Evolutionary conservation across 129 eudicot genomes (phyloP), one percentile per base, ranked within the genome.

Genomic region (Smallanthus sonchifolius): DNA sequence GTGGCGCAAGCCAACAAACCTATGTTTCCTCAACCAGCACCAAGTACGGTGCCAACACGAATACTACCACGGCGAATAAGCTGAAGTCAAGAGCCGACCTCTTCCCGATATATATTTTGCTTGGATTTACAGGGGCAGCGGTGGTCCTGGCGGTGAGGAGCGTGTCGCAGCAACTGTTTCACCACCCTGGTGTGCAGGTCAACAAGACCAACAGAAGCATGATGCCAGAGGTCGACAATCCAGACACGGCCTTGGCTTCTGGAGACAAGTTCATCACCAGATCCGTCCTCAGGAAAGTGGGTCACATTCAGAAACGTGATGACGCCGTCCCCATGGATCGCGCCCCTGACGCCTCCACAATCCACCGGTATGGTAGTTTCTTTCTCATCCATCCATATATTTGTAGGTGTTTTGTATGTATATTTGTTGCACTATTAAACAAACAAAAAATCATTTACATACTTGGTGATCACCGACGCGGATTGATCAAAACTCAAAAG

Each of bases 181-280:
- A 79, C 24, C 83, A 79, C 69, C 83, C 83, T 17, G 83, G 83
- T 13, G 83, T 79, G 48, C 83, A 79, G 10, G 78, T 79, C 13
- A 79, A 79, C 52, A 79, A 79, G 74, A 34, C 9, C 35, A 79
- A 79, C 24, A 19, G 83, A 65, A 79, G 83, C 83, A 72, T 79
- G 83, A 44, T 79, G 49, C 78, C 83, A 54, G 83, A 79, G 62
- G 78, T 79, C 11, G 78, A 79, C 10, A 40, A 3, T 20, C 83
- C 83, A 24, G 83, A 79, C 30, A 14, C 60, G 39, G 5, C 74
- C 19, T 10, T 72, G 13, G 83, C 83, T 5, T 69, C 69, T 8
- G 76, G 81, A 20, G 71, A 60, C 73, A 79, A 72, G 17, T 79
- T 79, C 60, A 65, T 79, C 36, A 39, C 49, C 43, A 43, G 68